Base-by-base conservation (phyloP, 2,329 filamentous ascomycete species). In the Trichophyton verrucosum region DNA sequence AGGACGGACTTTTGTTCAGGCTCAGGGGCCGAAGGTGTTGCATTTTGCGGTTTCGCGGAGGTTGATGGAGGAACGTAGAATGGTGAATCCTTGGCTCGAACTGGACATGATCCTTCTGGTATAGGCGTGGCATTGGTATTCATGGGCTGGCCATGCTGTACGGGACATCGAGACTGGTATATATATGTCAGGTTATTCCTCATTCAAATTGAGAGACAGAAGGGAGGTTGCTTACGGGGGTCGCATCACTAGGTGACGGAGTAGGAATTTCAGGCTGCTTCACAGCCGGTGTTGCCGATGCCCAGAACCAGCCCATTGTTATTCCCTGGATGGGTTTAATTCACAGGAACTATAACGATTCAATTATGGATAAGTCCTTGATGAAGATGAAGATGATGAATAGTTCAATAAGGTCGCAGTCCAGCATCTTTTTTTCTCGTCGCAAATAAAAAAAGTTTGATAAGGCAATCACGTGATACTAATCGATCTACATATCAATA, bases 281-380 rank as follows among this genome's bases (percentile, higher is more conserved):
- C 79, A 78, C 64, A 77, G 76, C 71, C 60, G 76, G 66, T 60
- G 73, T 71, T 20, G 76, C 68, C 63, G 86, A 83, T 74, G 84
- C 82, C 85, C 85, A 87, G 68, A 87, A 87, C 84, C 84, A 87
- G 68, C 85, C 85, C 85, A 87, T 87, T 61, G 66, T 69, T 63
- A 60, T 58, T 27, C 8, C 55, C 51, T 36, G 9, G 3, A 55
- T 36, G 20, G 15, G 17, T 17, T 17, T n/a, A 33, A 47, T 17
- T 44, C 1, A 6, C n/a, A 44, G 15, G 8, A 38, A 1, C 11
- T 13, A 44, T n/a, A 17, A 15, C 1, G 15, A 17, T 17, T 7
- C 15, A 5, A 44, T n/a, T n/a, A n/a, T 20, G 40, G 4, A 44
- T 44, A 17, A n/a, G 2, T 15, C 6, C 40, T 44, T 44, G 15